Evolutionary conservation across 202 grass and related monocot species (phyloP), one percentile per base, ranked within the genome.

Genomic region (Musa balbisiana): DNA sequence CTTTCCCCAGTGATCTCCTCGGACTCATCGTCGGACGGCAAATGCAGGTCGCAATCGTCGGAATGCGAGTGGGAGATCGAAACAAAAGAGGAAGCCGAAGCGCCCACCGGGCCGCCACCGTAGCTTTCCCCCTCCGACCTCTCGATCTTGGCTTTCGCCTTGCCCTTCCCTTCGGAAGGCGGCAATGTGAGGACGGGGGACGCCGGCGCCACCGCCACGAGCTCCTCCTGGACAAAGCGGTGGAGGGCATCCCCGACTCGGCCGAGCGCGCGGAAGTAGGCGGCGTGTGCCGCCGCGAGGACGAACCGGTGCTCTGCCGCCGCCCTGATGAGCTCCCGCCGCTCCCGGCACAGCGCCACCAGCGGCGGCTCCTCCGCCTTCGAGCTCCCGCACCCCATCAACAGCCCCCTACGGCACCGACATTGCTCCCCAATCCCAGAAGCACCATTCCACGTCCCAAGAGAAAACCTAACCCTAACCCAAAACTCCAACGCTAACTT

Each of bases 341-440:
- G 89, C 78, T 96, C 92, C 49, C 92, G 78, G 76, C 92, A 96
- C 65, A 92, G 83, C 51, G 80, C 78, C 71, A 80, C 89, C 0
- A 88, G 86, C 24, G 80, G 75, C 21, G 91, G 77, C 53, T 83
- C 81, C 64, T 96, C 92, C 49, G 81, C 83, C 77, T 91, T 86
- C 81, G 92, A 96, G 89, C 82, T 88, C 92, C 77, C 73, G 84
- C 89, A 96, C 51, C 92, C 92, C 89, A 92, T 96, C 26, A 54
- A 11, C 24, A 1, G 21, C 8, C 10, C 19, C 12, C 60, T 70
- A n/a, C 50, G 2, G 17, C 63, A 0, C 53, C 62, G 67, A 2
- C 67, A 70, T 70, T 52, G 67, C 43, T 70, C 49, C 11, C 43
- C 43, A 70, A 51, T 10, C 23, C 12, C 43, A 9, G 43, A 49